Evolutionary conservation across 441 rosid genomes (phyloP).

Genomic region (Gossypium davidsonii): DNA sequence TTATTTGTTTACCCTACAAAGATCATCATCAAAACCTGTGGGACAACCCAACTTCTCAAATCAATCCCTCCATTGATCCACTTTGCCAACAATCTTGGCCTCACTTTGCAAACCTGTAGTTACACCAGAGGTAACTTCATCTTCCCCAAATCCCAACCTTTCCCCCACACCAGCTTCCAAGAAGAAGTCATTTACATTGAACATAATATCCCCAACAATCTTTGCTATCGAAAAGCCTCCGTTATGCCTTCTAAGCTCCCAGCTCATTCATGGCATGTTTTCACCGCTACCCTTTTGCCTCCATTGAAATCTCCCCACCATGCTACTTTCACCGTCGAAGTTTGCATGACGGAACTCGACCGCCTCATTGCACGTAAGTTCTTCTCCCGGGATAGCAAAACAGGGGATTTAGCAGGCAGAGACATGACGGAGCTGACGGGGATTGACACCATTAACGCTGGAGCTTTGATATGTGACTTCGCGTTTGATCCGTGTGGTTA

Average conservation of each 20-base stretch:
- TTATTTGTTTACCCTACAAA: slow-evolving; percentile 87
- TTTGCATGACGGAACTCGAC: slow-evolving; percentile 95
- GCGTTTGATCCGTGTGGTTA: slow-evolving; percentile 96
- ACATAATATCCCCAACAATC: slow-evolving; percentile 47
- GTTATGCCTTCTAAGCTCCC: slow-evolving; percentile 64
- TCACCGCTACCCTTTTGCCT: slow-evolving; percentile 36
- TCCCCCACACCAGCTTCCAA: slow-evolving; percentile 79
- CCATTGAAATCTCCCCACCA: neutral
- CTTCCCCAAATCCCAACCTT: slow-evolving; percentile 85
- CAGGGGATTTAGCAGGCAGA: slow-evolving; percentile 54
- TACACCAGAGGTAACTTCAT: slow-evolving; percentile 91
- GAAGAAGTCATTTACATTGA: slow-evolving; percentile 70
- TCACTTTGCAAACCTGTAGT: slow-evolving; percentile 44
- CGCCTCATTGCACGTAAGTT: slow-evolving; percentile 52
- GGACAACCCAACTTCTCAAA: slow-evolving; percentile 89
- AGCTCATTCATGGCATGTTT: slow-evolving; percentile 80
- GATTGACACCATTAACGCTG: slow-evolving; percentile 57
- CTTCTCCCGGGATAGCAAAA: slow-evolving; percentile 44
- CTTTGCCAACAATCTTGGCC: slow-evolving; percentile 55
- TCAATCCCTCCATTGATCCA: slow-evolving; percentile 71
- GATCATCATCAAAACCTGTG: slow-evolving; percentile 93
- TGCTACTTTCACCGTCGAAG: slow-evolving; percentile 55
- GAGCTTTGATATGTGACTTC: slow-evolving; percentile 73
- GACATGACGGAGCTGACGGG: slow-evolving; percentile 82
- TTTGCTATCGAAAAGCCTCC: slow-evolving; percentile 61